These are phyloP conservation scores for Cyberlindnera americana DNA, from an alignment of 805 yeast species.

Conservation along the genomic window DNA sequence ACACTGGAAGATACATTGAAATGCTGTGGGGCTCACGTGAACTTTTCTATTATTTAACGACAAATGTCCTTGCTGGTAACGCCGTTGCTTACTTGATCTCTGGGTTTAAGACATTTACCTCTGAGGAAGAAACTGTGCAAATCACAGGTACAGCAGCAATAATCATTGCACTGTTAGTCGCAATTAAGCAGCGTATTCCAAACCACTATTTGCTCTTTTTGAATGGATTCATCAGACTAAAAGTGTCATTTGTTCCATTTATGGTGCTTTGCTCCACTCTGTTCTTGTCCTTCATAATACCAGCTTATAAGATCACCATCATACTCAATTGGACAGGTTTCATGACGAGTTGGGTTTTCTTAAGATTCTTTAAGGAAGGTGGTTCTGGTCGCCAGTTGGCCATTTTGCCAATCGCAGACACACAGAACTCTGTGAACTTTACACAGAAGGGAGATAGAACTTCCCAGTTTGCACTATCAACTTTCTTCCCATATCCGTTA, in stretches of 20 bases:
- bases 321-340: constrained; percentile 30
- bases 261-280: constrained; percentile 21
- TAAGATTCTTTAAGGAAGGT: constrained; percentile 38
- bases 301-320: constrained; percentile 6
- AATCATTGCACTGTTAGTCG: constrained; percentile 47
- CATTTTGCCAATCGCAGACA: constrained; percentile 37
- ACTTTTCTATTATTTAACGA: constrained; percentile 38
- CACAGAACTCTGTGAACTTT: constrained; percentile 15
- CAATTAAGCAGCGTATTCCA: constrained; percentile 52
- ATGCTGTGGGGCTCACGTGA: constrained; percentile 51
- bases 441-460: constrained; percentile 29
- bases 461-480: constrained; percentile 29
- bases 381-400: constrained; percentile 42
- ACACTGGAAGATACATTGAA: constrained; percentile 54
- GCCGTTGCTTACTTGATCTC: constrained; percentile 31
- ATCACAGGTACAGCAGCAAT: constrained; percentile 19
- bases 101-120: constrained; percentile 12
- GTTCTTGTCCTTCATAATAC: constrained; percentile 21
- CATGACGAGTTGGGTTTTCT: constrained; percentile 36
- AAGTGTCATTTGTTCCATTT: constrained; percentile 28
- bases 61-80: constrained; percentile 36
- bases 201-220: constrained; percentile 48
- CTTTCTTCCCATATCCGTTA: constrained; percentile 42
- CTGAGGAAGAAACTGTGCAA: constrained; percentile 9
- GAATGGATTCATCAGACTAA: constrained; percentile 40